phyloP scores from a whole-genome alignment of 2,329 filamentous ascomycete genomes.

The Fusarium heterosporum region DNA sequence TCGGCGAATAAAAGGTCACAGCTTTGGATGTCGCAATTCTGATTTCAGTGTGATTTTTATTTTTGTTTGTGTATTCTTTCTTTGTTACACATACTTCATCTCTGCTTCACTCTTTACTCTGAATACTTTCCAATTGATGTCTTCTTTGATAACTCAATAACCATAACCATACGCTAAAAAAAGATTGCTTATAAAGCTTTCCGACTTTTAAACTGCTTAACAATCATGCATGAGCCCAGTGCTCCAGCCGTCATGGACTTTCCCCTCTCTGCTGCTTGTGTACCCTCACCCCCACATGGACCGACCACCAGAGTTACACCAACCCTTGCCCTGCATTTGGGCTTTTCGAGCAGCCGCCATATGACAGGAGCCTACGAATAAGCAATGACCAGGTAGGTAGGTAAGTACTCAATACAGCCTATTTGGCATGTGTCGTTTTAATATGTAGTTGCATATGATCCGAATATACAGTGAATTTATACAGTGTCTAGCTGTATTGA shows the following conservation, averaged over 20 bases:
- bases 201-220: conserved; percentile 36
- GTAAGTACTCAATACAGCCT: neutral
- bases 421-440: neutral
- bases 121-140: neutral
- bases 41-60: conserved; percentile 12
- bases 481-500: neutral
- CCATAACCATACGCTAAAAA: neutral
- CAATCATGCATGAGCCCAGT: conserved; percentile 40
- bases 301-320: conserved; percentile 21
- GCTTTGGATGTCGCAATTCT: conserved; percentile 23
- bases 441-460: neutral
- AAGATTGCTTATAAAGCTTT: conserved; percentile 30
- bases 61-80: neutral
- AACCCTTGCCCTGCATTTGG: conserved; percentile 26
- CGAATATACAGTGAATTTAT: neutral
- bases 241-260: conserved; percentile 38
- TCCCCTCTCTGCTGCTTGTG: conserved; percentile 24
- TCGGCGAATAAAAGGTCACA: conserved; percentile 14
- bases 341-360: conserved; percentile 12
- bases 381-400: neutral
- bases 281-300: conserved; percentile 15
- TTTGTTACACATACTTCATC: neutral
- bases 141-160: conserved; percentile 9
- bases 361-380: neutral
- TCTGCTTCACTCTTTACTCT: neutral